A percentile compares a stretch with the other conserved stretches of the same genome.
Evolutionary conservation across 2,329 filamentous ascomycete species (phyloP).

Genomic region (Neofusicoccum sp.): DNA sequence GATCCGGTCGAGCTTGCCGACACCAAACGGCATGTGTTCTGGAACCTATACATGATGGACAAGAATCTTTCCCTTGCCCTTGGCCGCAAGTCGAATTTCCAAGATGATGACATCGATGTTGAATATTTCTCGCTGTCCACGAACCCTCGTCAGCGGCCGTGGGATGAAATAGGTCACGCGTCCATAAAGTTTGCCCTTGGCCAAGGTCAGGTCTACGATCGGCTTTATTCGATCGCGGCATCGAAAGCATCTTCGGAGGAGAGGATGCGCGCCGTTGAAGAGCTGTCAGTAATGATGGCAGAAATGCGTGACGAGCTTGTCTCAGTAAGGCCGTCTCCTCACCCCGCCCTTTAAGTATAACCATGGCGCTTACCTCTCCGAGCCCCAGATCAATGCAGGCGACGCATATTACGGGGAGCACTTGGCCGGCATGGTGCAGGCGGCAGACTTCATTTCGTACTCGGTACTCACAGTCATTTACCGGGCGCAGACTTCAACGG

Average conservation of each 20-base stretch:
- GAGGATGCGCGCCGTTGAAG: background rate
- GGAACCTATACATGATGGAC: conserved; percentile 43
- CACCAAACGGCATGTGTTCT: conserved; percentile 38
- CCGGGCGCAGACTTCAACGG: conserved; percentile 23
- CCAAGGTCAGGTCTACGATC: conserved; percentile 40
- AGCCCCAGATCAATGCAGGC: background rate
- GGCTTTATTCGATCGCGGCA: conserved; percentile 30
- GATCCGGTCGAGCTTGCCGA: conserved; percentile 34
- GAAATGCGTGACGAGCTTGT: background rate
- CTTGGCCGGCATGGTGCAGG: background rate
- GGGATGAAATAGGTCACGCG: conserved; percentile 19
- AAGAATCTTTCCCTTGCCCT: conserved; percentile 42
- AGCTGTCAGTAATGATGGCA: background rate
- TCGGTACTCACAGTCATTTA: conserved; percentile 24
- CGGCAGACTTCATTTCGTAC: conserved; percentile 25
- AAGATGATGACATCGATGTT: conserved; percentile 41
- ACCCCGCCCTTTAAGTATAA: background rate
- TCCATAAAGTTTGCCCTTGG: conserved; percentile 39
- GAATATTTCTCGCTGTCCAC: conserved; percentile 25
- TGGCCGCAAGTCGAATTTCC: conserved; percentile 40
- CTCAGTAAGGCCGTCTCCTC: background rate
- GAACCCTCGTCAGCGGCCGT: conserved; percentile 1
- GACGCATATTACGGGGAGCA: background rate
- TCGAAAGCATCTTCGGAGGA: background rate
- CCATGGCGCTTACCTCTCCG: background rate